Base-by-base conservation (phyloP, 2,329 filamentous ascomycete genomes). In the Colletotrichum navitas region DNA sequence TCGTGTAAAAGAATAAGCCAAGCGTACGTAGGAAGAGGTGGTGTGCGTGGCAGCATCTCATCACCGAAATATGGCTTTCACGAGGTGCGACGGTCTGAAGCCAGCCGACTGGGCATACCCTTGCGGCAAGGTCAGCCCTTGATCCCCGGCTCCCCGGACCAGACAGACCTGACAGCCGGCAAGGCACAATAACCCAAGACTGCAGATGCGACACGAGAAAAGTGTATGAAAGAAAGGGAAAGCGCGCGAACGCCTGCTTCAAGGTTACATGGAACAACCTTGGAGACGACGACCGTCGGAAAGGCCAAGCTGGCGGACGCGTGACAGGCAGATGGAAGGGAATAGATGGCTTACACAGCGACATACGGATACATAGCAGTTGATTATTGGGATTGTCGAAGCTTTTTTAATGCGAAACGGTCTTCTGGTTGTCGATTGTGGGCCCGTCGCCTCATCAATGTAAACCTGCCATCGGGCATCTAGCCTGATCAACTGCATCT, bases 81-180 rank as follows among this genome's bases (percentile, higher is more conserved):
- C 43, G 32, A 55, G 54, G 59, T 51, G 69, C 39, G 54, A 64
- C 54, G 59, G 60, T 72, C 69, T 68, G 60, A 69, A 72, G 41
- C 45, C 54, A 14, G 43, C 26, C 45, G 26, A 41, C 66, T 64
- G 63, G 59, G 66, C 65, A 59, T 29, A 45, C 47, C 69, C 69
- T 64, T 63, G 69, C 11, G 16, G 10, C 21, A 2, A 39, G 26
- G 36, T 24, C 29, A 29, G 64, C 52, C 59, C 68, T 59, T 47
- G 29, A 60, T 64, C 39, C 39, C 29, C 63, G 41, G 39, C 36
- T 43, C 54, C 69, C 54, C 59, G 39, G 52, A 59, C 51, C 41
- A 24, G 34, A 54, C 41, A 24, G 34, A 54, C 21, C 32, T 43
- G 43, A 49, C 34, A 58, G 36, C 32, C 36, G 43, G 52, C 58